Conservation (phyloP, 495 filamentous ascomycete genomes). For the Tuber magnatum region DNA sequence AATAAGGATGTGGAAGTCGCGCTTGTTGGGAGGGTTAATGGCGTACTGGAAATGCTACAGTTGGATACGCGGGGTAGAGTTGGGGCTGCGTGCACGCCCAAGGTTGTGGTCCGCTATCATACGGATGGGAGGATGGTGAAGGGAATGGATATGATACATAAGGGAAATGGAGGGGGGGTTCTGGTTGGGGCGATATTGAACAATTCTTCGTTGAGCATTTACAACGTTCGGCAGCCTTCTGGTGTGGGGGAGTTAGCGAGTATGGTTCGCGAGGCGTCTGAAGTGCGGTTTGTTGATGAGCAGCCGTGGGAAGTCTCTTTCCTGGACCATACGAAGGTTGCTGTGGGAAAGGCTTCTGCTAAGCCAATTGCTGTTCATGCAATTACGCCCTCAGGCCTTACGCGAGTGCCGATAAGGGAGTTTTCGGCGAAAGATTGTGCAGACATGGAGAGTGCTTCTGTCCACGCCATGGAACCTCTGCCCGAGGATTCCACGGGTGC, state of each 20-base stretch:
- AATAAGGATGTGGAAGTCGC: conserved; percentile 41
- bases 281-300: conserved; percentile 7
- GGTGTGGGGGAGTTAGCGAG: not conserved
- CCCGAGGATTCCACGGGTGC: conserved; percentile 39
- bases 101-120: conserved; percentile 29
- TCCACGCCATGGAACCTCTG: conserved; percentile 52
- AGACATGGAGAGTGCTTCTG: conserved; percentile 27
- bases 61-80: conserved; percentile 21
- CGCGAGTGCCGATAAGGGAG: conserved; percentile 8
- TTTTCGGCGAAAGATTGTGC: conserved; percentile 21
- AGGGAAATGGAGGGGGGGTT: not conserved
- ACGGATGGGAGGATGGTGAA: conserved; percentile 32
- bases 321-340: conserved; percentile 21
- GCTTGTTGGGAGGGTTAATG: conserved; percentile 47
- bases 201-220: not conserved
- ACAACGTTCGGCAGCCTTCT: not conserved
- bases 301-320: conserved; percentile 31
- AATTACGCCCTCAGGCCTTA: conserved; percentile 14
- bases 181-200: not conserved
- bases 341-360: conserved; percentile 18
- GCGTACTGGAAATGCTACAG: conserved; percentile 42
- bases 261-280: not conserved
- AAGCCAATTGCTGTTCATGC: conserved; percentile 18
- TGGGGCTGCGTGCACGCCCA: not conserved
- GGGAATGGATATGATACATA: not conserved